Conservation (phyloP, 306 rosid genomes). For the Vachellia collinsii region DNA sequence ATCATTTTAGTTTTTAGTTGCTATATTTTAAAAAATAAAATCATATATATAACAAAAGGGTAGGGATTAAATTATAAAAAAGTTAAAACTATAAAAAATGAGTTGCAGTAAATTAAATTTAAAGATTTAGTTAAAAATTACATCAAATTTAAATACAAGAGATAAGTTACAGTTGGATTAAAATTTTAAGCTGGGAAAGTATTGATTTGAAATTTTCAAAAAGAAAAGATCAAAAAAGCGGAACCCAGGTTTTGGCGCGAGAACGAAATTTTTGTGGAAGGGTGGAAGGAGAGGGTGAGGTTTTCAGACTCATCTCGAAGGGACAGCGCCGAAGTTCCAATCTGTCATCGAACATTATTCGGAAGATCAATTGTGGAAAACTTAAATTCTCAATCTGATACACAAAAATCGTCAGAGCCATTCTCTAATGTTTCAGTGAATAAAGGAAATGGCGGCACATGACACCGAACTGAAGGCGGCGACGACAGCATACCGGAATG, state of each 20-base stretch:
- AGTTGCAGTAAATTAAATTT: too few relatives aligned
- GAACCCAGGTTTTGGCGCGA: conserved; percentile 45
- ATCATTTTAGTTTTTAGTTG: too few relatives aligned
- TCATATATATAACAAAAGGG: too few relatives aligned
- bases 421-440: background rate
- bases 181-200: too few relatives aligned
- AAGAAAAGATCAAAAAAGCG: background rate
- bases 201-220: too few relatives aligned
- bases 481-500: conserved; percentile 59
- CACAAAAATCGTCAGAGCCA: background rate
- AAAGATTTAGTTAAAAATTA: too few relatives aligned
- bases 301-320: background rate
- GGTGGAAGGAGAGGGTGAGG: background rate
- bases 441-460: conserved; percentile 43
- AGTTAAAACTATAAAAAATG: too few relatives aligned
- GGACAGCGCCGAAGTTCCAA: conserved; percentile 11
- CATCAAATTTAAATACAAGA: too few relatives aligned
- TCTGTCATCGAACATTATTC: background rate
- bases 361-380: background rate
- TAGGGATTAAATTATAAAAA: too few relatives aligned
- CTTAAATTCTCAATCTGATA: background rate
- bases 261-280: background rate
- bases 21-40: too few relatives aligned
- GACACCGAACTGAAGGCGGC: conserved; percentile 61
- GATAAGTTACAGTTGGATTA: too few relatives aligned